A percentile compares a stretch with the other conserved stretches of the same genome.
These are phyloP conservation scores for Scalesia atractyloides DNA, from an alignment of 129 eudicot species.

Conservation along the genomic window DNA sequence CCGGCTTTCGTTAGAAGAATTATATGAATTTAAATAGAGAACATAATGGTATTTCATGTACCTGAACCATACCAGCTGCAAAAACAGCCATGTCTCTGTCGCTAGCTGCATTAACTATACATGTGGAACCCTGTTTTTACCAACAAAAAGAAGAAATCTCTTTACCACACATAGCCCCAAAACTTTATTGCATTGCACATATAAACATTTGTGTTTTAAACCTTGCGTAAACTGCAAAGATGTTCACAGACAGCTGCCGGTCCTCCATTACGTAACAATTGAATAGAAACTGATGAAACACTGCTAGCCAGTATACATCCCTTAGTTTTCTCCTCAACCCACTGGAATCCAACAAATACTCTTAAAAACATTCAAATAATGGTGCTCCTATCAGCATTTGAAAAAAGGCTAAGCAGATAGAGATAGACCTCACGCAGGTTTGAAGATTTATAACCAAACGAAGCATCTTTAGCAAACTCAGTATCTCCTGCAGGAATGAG, in stretches of 20 bases:
- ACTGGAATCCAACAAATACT: constrained; percentile 48
- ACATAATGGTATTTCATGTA: constrained; percentile 28
- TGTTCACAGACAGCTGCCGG: constrained; percentile 91
- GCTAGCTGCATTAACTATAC: constrained; percentile 95
- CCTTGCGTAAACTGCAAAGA: constrained; percentile 88
- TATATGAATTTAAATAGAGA: constrained; percentile 9
- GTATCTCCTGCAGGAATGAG: constrained; percentile 98
- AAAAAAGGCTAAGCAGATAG: constrained; percentile 19
- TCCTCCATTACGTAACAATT: constrained; percentile 82
- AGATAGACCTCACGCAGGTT: constrained; percentile 85
- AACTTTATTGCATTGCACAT: constrained; percentile 9
- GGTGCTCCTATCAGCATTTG: not conserved
- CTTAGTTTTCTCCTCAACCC: constrained; percentile 97
- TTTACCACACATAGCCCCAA: constrained; percentile 4
- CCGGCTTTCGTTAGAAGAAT: constrained; percentile 11
- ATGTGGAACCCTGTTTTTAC: constrained; percentile 79
- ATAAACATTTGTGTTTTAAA: constrained; percentile 26
- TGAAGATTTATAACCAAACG: constrained; percentile 95
- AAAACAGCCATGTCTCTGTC: constrained; percentile 96
- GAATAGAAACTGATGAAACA: constrained; percentile 85
- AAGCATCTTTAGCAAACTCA: constrained; percentile 98
- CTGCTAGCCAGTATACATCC: constrained; percentile 74
- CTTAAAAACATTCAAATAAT: not conserved
- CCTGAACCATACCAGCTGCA: constrained; percentile 97
- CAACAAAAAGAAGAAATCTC: constrained; percentile 17